phyloP scores from a whole-genome alignment of 2,329 filamentous ascomycete species.

The Paraconiothyrium sp. region DNA sequence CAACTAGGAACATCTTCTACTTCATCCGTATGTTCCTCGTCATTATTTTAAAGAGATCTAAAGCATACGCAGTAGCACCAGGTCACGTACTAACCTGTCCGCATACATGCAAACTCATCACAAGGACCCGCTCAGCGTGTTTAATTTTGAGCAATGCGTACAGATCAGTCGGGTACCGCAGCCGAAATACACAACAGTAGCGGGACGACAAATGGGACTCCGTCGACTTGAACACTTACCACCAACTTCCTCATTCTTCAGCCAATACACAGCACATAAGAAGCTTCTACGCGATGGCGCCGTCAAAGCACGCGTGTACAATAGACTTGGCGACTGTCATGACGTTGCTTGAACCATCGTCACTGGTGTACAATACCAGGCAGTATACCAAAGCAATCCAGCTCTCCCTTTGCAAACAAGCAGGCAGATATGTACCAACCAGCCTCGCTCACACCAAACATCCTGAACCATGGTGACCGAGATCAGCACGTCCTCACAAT shows the following conservation, averaged over 20 bases:
- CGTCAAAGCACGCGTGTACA: constrained; percentile 14
- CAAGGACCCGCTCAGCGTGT: background rate
- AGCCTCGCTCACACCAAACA: background rate
- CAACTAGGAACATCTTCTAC: background rate
- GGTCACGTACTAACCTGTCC: no score
- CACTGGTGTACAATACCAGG: constrained; percentile 1
- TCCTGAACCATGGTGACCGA: constrained; percentile 36
- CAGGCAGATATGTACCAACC: background rate
- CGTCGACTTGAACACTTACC: constrained; percentile 1
- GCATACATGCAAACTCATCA: background rate
- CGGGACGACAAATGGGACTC: constrained; percentile 5
- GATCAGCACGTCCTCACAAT: constrained; percentile 44
- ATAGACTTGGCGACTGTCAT: background rate
- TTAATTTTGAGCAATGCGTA: background rate
- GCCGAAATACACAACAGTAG: background rate
- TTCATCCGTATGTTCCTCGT: no score
- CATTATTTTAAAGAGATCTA: no score
- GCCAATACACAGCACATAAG: constrained; percentile 11
- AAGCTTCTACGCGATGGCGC: constrained; percentile 34
- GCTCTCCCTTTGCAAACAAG: background rate
- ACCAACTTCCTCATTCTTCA: constrained; percentile 10
- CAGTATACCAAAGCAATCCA: background rate
- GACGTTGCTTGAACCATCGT: background rate
- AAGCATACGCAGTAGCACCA: no score
- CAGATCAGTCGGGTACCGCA: background rate